A percentile compares a stretch with the other conserved stretches of the same genome.
Conservation (phyloP, 1,139 yeast genomes). For the Lodderomyces orthopsilosis region DNA sequence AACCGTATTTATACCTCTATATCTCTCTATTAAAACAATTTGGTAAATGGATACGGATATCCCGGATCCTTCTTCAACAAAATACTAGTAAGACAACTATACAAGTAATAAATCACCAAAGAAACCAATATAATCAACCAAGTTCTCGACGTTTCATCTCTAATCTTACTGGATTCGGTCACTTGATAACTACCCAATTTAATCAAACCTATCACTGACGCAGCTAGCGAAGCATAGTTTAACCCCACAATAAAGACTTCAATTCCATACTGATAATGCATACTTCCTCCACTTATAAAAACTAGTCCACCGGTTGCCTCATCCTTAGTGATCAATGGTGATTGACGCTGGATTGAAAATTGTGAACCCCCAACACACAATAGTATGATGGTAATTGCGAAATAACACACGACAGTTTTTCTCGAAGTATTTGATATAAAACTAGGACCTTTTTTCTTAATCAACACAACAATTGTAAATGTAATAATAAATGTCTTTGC, state of each 20-base stretch:
- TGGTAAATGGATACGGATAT: constrained; percentile 39
- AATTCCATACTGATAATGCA: constrained; percentile 64
- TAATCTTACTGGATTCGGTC: constrained; percentile 19
- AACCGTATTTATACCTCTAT: neutral
- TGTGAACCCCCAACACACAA: constrained; percentile 59
- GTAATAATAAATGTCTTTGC: constrained; percentile 45
- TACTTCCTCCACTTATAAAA: constrained; percentile 57
- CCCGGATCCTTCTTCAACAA: constrained; percentile 38
- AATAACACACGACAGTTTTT: constrained; percentile 30
- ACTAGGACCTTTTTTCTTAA: constrained; percentile 50
- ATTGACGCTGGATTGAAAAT: constrained; percentile 56
- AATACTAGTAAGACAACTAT: constrained; percentile 40
- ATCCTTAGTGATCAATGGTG: constrained; percentile 60
- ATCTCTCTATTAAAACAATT: constrained; percentile 24
- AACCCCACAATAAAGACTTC: constrained; percentile 54
- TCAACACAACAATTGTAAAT: constrained; percentile 40
- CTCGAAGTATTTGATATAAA: constrained; percentile 31
- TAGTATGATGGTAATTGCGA: constrained; percentile 41
- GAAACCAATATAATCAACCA: constrained; percentile 20
- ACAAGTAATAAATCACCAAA: constrained; percentile 26
- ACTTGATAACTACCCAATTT: constrained; percentile 33
- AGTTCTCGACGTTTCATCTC: constrained; percentile 17
- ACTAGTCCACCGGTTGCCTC: constrained; percentile 47
- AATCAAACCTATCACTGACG: constrained; percentile 36
- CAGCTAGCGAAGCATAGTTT: constrained; percentile 46